A percentile compares a stretch with the other conserved stretches of the same genome.
These are phyloP conservation scores for Gossypium davidsonii DNA, from an alignment of 441 rosid genomes.

Conservation along the genomic window DNA sequence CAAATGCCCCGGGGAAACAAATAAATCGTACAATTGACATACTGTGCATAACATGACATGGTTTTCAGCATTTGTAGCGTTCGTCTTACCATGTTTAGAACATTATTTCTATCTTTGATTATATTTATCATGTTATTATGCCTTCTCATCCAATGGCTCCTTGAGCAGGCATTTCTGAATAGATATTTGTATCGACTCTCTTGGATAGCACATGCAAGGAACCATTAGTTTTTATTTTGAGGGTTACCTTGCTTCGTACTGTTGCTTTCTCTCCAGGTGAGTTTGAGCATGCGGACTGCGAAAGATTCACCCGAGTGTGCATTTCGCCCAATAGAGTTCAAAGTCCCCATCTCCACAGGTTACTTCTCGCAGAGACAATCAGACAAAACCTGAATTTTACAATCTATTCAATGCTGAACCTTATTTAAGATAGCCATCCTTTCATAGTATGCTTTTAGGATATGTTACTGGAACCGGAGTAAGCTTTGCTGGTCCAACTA, in stretches of 20 bases:
- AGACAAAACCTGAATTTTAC: neutral
- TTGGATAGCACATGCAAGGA: neutral
- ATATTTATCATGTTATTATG: neutral
- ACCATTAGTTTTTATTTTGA: neutral
- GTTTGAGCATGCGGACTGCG: neutral
- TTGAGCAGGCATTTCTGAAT: neutral
- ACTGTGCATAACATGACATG: neutral
- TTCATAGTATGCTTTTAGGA: neutral
- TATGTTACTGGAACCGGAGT: neutral
- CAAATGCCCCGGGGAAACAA: conserved; percentile 1
- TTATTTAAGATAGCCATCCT: neutral
- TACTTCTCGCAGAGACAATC: neutral
- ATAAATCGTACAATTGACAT: neutral
- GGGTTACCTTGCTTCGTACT: neutral
- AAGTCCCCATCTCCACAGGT: neutral
- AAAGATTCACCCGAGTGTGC: neutral
- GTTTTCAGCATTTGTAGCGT: neutral
- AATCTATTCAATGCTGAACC: neutral
- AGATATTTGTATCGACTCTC: neutral
- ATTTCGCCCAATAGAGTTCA: neutral
- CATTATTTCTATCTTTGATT: neutral
- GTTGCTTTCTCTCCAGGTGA: neutral
- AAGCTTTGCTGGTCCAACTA: neutral
- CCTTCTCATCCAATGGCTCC: neutral
- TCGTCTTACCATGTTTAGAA: neutral